Evolutionary conservation across 176 grass and related monocot genomes (phyloP), one percentile per base, ranked within the genome.

Genomic region (Themeda triandra): DNA sequence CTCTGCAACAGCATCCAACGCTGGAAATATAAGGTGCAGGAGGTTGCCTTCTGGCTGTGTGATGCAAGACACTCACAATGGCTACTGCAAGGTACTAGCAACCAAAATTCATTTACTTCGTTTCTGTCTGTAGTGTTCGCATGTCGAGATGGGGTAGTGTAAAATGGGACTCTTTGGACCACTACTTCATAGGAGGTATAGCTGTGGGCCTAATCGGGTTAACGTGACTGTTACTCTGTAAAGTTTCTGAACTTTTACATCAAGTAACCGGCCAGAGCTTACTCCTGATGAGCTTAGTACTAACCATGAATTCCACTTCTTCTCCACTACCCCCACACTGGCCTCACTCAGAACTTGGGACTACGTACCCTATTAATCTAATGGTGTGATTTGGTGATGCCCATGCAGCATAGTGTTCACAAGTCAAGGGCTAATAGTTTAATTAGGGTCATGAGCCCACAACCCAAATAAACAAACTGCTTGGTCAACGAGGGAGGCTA

Each of bases 31-130:
- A 31, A 89, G 88, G 67, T 96, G 91, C 58, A 89, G 93, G 36
- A 77, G 96, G 80, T 73, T 99, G 15, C 96, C 96, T 83, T 99
- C 96, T 10, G 96, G 96, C 40, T 96, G 93, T 84, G 79, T 99
- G 65, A 85, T 99, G 77, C 88, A 98, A 81, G 96, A 98, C 78
- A 88, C 45, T 79, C 93, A 89, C 36, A 95, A 89, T 94, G 96
- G 96, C 63, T 92, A 95, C 80, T 98, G 89, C 60, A 95, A 98
- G 96, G 96, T 95, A 72, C 71, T 48, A 87, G 44, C 62, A 79
- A 66, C 71, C 71, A 67, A 42, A 44, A 49, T 1, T 39, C 19
- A 13, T 36, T 39, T 65, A 74, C 41, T 21, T 69, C 35, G 33
- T 69, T 73, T 68, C 53, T 79, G 10, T 58, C 28, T 77, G 36